A percentile compares a stretch with the other conserved stretches of the same genome.
Evolutionary conservation across 345 rosid genomes (phyloP).

Genomic region (Bruguiera gymnorhiza): DNA sequence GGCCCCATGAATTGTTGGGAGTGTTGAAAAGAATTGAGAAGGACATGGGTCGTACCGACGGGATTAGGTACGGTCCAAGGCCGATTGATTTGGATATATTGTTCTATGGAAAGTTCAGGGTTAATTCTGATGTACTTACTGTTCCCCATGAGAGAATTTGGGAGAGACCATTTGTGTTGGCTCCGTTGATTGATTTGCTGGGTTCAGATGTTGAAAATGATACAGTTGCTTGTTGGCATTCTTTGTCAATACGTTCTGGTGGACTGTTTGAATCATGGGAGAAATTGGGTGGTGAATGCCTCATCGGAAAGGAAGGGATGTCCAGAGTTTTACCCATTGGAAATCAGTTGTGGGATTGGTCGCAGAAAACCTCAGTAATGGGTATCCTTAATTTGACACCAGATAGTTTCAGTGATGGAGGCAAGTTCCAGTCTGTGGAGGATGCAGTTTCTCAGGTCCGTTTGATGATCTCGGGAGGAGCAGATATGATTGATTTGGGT

Average conservation of each 20-base stretch:
- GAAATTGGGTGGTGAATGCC: constrained; percentile 71
- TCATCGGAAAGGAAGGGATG: constrained; percentile 70
- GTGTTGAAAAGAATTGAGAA: constrained; percentile 73
- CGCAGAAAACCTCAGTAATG: constrained; percentile 64
- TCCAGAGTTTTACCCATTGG: constrained; percentile 75
- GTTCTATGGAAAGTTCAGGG: constrained; percentile 69
- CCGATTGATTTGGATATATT: constrained; percentile 86
- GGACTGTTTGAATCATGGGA: constrained; percentile 68
- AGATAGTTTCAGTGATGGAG: constrained; percentile 96
- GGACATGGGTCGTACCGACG: constrained; percentile 71
- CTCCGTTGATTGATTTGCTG: constrained; percentile 80
- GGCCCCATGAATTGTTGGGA: constrained; percentile 69
- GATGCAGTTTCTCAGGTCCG: constrained; percentile 70
- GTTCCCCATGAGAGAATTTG: constrained; percentile 86
- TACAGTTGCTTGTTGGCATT: constrained; percentile 75
- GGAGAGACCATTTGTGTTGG: constrained; percentile 92
- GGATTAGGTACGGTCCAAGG: constrained; percentile 83
- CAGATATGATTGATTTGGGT: constrained; percentile 78
- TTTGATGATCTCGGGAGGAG: constrained; percentile 70
- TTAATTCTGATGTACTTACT: constrained; percentile 53
- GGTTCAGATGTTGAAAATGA: constrained; percentile 65
- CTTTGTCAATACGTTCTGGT: constrained; percentile 48
- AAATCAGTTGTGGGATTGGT: constrained; percentile 74
- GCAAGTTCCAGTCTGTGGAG: constrained; percentile 57
- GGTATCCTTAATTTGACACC: constrained; percentile 92